Evolutionary conservation across 192 early-diverging fungal genomes (phyloP).

Genomic region (Backusella australiensis): DNA sequence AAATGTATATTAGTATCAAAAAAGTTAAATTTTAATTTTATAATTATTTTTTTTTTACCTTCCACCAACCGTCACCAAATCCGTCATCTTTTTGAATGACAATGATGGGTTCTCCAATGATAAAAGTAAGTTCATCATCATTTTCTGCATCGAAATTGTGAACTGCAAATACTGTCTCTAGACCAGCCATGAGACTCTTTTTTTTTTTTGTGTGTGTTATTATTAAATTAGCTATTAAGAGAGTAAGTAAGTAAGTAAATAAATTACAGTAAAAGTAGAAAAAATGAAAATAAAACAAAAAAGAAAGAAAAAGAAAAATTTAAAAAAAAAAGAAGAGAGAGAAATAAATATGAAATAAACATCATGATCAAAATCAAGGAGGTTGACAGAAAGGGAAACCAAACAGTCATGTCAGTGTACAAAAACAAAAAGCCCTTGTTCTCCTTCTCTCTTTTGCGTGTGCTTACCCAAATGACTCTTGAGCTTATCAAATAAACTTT

Average conservation of each 20-base stretch:
- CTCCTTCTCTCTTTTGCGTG: background rate
- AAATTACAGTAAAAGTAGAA: background rate
- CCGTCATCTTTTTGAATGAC: conserved; percentile 71
- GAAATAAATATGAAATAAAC: background rate
- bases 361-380: background rate
- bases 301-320: background rate
- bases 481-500: conserved; percentile 7
- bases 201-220: background rate
- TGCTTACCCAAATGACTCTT: background rate
- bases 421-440: background rate
- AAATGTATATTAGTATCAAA: background rate
- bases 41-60: conserved; percentile 38
- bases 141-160: conserved; percentile 61
- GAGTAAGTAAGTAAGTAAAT: background rate
- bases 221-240: background rate
- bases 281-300: background rate
- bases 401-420: conserved; percentile 2
- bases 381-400: background rate
- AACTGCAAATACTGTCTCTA: conserved; percentile 55
- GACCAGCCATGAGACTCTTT: conserved; percentile 18
- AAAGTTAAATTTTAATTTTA: no score
- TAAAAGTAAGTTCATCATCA: conserved; percentile 71
- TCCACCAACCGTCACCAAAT: conserved; percentile 80
- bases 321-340: background rate
- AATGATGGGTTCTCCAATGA: conserved; percentile 60